Base-by-base conservation (phyloP, 352 stramenopile species). In the Phytophthora macrochlamydospora region DNA sequence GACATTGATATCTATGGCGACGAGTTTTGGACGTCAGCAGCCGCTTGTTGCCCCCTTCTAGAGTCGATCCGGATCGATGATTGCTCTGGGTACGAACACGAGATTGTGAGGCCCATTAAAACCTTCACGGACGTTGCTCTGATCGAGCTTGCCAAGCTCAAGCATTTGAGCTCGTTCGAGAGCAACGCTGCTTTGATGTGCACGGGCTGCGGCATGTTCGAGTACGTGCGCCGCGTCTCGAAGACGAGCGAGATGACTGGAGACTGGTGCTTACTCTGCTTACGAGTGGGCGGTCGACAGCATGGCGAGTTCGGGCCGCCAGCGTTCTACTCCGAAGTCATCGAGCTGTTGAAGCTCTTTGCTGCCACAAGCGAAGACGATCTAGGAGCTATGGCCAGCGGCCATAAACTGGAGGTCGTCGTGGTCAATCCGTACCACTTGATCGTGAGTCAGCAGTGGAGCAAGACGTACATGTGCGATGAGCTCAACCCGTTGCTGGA, bases 81-180 rank as follows among this genome's bases (percentile, higher is more conserved):
- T 8, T 69, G 73, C 31, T 40, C 59, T 9, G 61, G 66, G 3
- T 64, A 67, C 7, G 71, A 68, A 50, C 62, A 76, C n/a, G 35
- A 38, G 18, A 55, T 42, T 9, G 31, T 71, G 43, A 62, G 38
- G 6, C 65, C 60, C n/a, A 74, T 84, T 28, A 7, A 28, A 4
- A 56, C 51, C 2, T 71, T 84, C 42, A 78, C 59, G 0, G 73
- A 84, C 30, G 43, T 49, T 1, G 44, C 69, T 0, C 60, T 81
- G 1, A 12, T 59, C 3, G 56, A 53, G 1, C 56, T 84, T 4
- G 51, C 61, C 2, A 69, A 66, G 8, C 58, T 81, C 32, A 45
- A 71, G 24, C 59, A 66, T 49, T 37, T 81, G 13, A 28, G 30
- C 13, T 64, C 18, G 2, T 4, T 77, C 9, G 69, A 81, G 29